Percentiles rank a stretch among this genome's conserved stretches.
Evolutionary conservation across 2,329 filamentous ascomycete species (phyloP).

Genomic region (Ambrosiella beaveri): DNA sequence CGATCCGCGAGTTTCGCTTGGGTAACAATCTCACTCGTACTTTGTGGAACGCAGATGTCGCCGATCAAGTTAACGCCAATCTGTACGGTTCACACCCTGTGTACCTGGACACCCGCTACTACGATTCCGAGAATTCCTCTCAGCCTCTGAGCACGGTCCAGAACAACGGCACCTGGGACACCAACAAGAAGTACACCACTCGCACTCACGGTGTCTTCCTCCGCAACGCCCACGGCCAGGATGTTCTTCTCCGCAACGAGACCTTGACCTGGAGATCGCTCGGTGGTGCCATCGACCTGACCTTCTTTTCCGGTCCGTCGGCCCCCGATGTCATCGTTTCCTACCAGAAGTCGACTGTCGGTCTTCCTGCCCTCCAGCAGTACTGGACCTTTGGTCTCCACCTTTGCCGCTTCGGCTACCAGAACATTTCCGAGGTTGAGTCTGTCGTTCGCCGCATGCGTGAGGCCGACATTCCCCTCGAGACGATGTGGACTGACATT

Average conservation of each 20-base stretch:
- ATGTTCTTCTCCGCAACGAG: slow-evolving; percentile 45
- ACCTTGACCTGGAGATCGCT: slow-evolving; percentile 58
- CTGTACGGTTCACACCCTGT: slow-evolving; percentile 64
- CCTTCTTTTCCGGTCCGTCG: slow-evolving; percentile 59
- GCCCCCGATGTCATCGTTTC: slow-evolving; percentile 50
- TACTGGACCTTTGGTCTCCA: slow-evolving; percentile 73
- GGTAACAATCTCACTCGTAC: slow-evolving; percentile 52
- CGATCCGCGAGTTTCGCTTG: slow-evolving; percentile 53
- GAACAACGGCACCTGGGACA: slow-evolving; percentile 15
- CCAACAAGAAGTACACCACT: slow-evolving; percentile 39
- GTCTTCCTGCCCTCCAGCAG: slow-evolving; percentile 60
- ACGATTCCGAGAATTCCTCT: slow-evolving; percentile 29
- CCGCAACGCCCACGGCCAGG: slow-evolving; percentile 61
- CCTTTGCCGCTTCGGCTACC: slow-evolving; percentile 60
- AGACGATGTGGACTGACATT: slow-evolving; percentile 60
- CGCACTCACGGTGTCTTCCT: slow-evolving; percentile 63
- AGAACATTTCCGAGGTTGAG: slow-evolving; percentile 50
- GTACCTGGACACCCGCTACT: slow-evolving; percentile 67
- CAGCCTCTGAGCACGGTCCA: slow-evolving; percentile 34
- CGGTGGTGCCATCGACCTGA: slow-evolving; percentile 62
- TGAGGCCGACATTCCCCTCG: slow-evolving; percentile 46
- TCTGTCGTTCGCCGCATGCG: slow-evolving; percentile 51
- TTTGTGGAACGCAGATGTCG: slow-evolving; percentile 48
- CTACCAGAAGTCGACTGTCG: slow-evolving; percentile 50
- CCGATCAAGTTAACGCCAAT: slow-evolving; percentile 47